phyloP scores from a whole-genome alignment of 108 stramenopile species.

The Cyclotella sp. region DNA sequence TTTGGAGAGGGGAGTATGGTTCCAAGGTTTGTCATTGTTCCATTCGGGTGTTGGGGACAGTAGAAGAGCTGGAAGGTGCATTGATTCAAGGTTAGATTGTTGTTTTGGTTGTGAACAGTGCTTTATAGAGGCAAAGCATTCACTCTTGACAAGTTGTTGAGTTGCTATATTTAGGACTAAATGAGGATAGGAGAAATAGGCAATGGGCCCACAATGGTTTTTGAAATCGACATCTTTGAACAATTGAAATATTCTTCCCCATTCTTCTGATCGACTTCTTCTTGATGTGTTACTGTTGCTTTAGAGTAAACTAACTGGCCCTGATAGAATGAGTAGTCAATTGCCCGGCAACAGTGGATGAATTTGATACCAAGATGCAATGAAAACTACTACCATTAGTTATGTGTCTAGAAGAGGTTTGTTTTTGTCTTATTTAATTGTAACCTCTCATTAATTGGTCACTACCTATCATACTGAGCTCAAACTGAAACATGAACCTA shows the following conservation, averaged over 20 bases:
- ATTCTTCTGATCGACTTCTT: constrained; percentile 8
- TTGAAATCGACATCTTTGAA: neutral
- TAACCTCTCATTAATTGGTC: too few relatives aligned
- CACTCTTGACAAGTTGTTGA: neutral
- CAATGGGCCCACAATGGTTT: neutral
- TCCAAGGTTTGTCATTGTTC: constrained; percentile 68
- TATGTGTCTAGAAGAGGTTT: too few relatives aligned
- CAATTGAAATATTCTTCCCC: constrained; percentile 20
- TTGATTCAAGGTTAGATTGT: constrained; percentile 21
- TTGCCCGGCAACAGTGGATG: too few relatives aligned
- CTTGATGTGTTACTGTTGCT: neutral
- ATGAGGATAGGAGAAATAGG: neutral
- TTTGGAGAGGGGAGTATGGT: constrained; percentile 69
- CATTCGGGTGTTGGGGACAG: constrained; percentile 55
- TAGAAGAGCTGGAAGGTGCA: constrained; percentile 37
- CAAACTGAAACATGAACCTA: too few relatives aligned
- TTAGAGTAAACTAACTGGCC: too few relatives aligned
- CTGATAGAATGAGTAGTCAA: too few relatives aligned
- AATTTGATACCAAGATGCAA: too few relatives aligned
- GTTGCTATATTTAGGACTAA: neutral
- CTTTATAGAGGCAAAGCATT: neutral
- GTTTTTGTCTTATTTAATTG: too few relatives aligned
- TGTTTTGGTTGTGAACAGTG: neutral
- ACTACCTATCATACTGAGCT: too few relatives aligned
- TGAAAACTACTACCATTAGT: too few relatives aligned